These are phyloP conservation scores for Sordariomycetes sp. DNA, from an alignment of 2,329 filamentous ascomycete species.

Conservation along the genomic window DNA sequence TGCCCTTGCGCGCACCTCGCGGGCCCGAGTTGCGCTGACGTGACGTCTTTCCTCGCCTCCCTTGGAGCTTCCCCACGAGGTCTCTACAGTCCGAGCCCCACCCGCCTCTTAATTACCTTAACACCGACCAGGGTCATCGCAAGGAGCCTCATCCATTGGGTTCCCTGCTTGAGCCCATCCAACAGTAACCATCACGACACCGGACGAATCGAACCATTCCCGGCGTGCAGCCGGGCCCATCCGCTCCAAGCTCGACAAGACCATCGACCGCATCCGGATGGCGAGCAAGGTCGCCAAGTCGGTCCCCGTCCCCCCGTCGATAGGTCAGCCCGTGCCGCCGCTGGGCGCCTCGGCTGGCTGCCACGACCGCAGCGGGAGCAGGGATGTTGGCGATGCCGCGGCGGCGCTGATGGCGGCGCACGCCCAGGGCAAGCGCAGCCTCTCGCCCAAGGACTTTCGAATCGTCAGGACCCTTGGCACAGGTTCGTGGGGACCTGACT, in stretches of 20 bases:
- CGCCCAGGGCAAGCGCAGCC: not conserved
- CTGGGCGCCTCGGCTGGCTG: not conserved
- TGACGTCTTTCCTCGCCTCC: not conserved
- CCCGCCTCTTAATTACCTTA: not conserved
- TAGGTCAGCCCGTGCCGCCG: not conserved
- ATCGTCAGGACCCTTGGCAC: conserved; percentile 66
- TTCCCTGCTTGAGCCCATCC: not conserved
- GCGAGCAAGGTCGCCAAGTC: conserved; percentile 2
- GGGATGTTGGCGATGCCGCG: not conserved
- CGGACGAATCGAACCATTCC: not conserved
- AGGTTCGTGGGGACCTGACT: conserved; percentile 29
- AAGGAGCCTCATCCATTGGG: not conserved
- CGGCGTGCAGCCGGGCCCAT: not conserved
- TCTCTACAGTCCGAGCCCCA: not conserved
- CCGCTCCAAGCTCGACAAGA: conserved; percentile 3
- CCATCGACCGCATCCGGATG: conserved; percentile 1
- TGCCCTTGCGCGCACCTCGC: not conserved
- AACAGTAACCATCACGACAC: not conserved
- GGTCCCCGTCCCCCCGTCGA: not conserved
- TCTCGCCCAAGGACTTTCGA: conserved; percentile 43
- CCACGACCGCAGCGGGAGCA: not conserved
- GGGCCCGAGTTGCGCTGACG: not conserved
- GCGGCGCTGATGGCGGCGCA: not conserved
- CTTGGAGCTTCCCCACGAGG: not conserved
- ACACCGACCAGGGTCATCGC: not conserved